These are phyloP conservation scores for sorghum (Sorghum bicolor) DNA, from an alignment of 176 grass and related monocot genomes.

Conservation along the genomic window DNA sequence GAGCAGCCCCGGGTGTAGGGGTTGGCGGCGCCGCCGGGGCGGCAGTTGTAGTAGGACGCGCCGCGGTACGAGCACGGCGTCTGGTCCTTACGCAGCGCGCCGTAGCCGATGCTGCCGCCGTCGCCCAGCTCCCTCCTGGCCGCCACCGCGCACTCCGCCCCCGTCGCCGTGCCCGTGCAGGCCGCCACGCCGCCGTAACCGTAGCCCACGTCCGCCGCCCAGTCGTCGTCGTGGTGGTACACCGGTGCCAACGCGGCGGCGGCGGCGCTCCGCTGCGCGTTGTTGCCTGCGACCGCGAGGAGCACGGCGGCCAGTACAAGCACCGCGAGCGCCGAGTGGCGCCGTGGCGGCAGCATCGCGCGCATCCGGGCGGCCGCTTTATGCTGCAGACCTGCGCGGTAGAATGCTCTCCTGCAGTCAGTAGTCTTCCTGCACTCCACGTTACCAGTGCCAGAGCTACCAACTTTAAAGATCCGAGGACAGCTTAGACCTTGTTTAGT, in stretches of 20 bases:
- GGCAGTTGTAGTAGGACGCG: slow-evolving; percentile 66
- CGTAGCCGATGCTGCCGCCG: slow-evolving; percentile 38
- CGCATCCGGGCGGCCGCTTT: background rate
- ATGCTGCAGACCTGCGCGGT: background rate
- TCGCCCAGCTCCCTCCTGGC: slow-evolving; percentile 12
- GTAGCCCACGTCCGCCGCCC: no score
- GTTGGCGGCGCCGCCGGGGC: slow-evolving; percentile 43
- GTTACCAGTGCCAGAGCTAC: background rate
- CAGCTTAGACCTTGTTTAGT: no score
- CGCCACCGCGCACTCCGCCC: background rate
- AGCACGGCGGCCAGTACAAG: background rate
- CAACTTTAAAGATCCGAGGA: background rate
- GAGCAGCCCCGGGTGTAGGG: slow-evolving; percentile 64
- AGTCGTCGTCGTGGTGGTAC: background rate
- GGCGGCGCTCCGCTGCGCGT: background rate
- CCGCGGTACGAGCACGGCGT: slow-evolving; percentile 49
- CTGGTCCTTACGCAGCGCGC: slow-evolving; percentile 20
- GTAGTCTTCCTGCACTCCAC: background rate
- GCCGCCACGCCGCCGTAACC: no score
- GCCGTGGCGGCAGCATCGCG: background rate
- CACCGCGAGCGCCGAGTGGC: background rate
- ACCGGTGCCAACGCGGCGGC: background rate
- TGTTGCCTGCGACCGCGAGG: background rate
- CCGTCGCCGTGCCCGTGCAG: background rate
- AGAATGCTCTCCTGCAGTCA: background rate